A percentile compares a stretch with the other conserved stretches of the same genome.
Evolutionary conservation across 1,139 yeast species (phyloP).

Genomic region (Yamadazyma conglobata): DNA sequence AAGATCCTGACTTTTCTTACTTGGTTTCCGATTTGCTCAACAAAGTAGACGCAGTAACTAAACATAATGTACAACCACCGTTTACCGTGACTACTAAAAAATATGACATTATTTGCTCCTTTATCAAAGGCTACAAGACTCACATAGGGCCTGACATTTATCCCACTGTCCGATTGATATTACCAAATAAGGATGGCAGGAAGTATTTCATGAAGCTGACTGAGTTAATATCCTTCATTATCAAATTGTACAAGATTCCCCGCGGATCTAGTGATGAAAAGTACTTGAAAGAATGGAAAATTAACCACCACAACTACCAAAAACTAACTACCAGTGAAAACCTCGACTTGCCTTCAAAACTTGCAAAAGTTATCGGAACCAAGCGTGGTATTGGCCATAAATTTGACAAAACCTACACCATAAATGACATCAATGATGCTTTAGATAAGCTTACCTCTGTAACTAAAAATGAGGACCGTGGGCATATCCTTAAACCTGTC

Average conservation of each 20-base stretch:
- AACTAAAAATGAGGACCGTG: conserved; percentile 33
- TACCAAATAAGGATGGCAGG: conserved; percentile 61
- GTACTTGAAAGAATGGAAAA: conserved; percentile 39
- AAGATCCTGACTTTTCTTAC: conserved; percentile 27
- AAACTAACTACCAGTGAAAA: conserved; percentile 6
- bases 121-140: conserved; percentile 57
- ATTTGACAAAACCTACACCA: conserved; percentile 33
- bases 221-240: conserved; percentile 43
- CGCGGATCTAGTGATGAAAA: conserved; percentile 33
- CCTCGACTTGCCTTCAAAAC: conserved; percentile 33
- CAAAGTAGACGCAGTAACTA: conserved; percentile 29
- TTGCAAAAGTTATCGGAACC: conserved; percentile 46
- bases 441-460: conserved; percentile 49
- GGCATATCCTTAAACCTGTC: conserved; percentile 45
- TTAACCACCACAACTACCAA: conserved; percentile 25
- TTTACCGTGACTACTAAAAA: conserved; percentile 28
- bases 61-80: conserved; percentile 25
- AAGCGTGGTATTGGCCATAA: conserved; percentile 36
- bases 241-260: conserved; percentile 33
- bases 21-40: conserved; percentile 31
- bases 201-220: conserved; percentile 52
- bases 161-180: conserved; percentile 60
- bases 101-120: conserved; percentile 35
- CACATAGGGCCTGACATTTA: conserved; percentile 69
- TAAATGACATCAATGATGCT: conserved; percentile 54